Evolutionary conservation across 495 filamentous ascomycete species (phyloP).

Genomic region (Jackrogersella multiformis): DNA sequence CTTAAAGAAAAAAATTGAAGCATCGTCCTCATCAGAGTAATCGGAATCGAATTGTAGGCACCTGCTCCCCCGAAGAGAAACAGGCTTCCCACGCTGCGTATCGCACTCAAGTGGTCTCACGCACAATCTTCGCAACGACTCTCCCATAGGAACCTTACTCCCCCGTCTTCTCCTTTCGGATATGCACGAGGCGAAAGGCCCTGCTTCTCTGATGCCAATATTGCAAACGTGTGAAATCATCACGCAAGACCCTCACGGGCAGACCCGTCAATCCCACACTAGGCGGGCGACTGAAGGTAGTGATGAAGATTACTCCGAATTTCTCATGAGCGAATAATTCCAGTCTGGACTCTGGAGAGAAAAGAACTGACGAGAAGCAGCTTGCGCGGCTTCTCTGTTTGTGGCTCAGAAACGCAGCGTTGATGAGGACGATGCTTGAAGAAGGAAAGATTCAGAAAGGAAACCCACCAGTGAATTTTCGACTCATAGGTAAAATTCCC

Average conservation of each 20-base stretch:
- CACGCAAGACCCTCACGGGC: conserved; percentile 94
- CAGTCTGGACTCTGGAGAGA: conserved; percentile 46
- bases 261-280: conserved; percentile 62
- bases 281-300: conserved; percentile 47
- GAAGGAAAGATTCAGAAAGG: conserved; percentile 45
- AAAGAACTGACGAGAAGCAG: conserved; percentile 48
- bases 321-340: conserved; percentile 89
- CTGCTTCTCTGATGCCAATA: conserved; percentile 99
- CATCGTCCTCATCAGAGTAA: conserved; percentile 55
- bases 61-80: conserved; percentile 56
- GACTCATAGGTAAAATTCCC: conserved; percentile 38
- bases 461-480: conserved; percentile 35
- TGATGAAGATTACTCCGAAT: conserved; percentile 99
- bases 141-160: conserved; percentile 74
- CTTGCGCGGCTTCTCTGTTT: conserved; percentile 70
- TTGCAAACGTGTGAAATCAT: conserved; percentile 79
- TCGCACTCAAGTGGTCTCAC: conserved; percentile 96
- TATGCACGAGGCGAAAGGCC: conserved; percentile 59
- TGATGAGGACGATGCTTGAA: conserved; percentile 90
- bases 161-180: conserved; percentile 51
- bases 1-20: conserved; percentile 61
- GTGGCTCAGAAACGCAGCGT: conserved; percentile 99
- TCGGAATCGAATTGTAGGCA: conserved; percentile 92
- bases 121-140: conserved; percentile 95
- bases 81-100: conserved; percentile 82